Percentiles rank a stretch among this genome's conserved stretches.
These are phyloP conservation scores for Gentiana dahurica DNA, from an alignment of 257 asterid species.

Conservation along the genomic window DNA sequence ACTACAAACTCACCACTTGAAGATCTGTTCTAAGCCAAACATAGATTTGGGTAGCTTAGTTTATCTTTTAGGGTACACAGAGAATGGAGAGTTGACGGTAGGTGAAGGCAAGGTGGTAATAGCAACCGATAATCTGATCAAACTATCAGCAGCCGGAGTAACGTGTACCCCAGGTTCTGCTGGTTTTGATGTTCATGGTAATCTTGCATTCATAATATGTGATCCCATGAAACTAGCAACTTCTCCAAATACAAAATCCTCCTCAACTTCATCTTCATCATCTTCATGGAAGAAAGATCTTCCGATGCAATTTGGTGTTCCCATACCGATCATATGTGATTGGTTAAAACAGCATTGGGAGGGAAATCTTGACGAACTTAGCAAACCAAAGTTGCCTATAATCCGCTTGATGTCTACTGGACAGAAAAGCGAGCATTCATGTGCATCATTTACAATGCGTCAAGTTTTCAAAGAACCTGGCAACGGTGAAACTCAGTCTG, in stretches of 20 bases:
- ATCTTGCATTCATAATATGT: constrained; percentile 94
- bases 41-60: constrained; percentile 73
- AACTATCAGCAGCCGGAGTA: constrained; percentile 75
- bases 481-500: constrained; percentile 48
- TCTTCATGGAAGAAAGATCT: constrained; percentile 70
- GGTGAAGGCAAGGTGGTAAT: constrained; percentile 94
- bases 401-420: constrained; percentile 87
- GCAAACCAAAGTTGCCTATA: constrained; percentile 76
- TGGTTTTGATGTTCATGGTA: constrained; percentile 86
- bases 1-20: constrained; percentile 55
- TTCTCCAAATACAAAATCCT: constrained; percentile 73
- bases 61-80: constrained; percentile 70
- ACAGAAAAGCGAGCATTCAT: constrained; percentile 86
- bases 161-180: constrained; percentile 95
- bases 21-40: constrained; percentile 68
- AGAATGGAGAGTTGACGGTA: constrained; percentile 58
- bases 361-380: constrained; percentile 87
- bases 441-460: constrained; percentile 89
- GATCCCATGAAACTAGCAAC: constrained; percentile 99
- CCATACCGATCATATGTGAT: constrained; percentile 80
- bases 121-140: constrained; percentile 94
- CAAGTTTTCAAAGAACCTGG: constrained; percentile 74
- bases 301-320: constrained; percentile 88
- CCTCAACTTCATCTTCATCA: constrained; percentile 71
- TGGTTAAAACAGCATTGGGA: constrained; percentile 98